Evolutionary conservation across 352 stramenopile genomes (phyloP).

Genomic region (Globisporangium uncinulatum): DNA sequence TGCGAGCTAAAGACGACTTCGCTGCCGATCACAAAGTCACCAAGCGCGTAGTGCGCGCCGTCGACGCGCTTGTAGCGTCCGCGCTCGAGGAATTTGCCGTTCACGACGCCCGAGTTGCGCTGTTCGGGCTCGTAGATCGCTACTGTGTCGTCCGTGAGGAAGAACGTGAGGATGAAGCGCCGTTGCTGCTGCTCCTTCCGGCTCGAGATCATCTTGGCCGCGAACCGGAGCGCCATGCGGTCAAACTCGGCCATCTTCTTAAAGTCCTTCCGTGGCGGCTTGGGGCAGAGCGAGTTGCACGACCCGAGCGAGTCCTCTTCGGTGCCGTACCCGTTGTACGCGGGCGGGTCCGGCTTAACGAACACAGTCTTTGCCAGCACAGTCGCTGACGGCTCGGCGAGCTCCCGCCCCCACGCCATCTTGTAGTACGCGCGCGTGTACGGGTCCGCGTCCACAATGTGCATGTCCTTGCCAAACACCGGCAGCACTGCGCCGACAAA

Average conservation of each 20-base stretch:
- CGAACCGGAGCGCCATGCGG: slow-evolving; percentile 72
- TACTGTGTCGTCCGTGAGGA: slow-evolving; percentile 74
- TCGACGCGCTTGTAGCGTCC: slow-evolving; percentile 60
- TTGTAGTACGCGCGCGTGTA: slow-evolving; percentile 76
- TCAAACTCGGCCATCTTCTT: slow-evolving; percentile 77
- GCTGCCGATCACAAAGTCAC: slow-evolving; percentile 51
- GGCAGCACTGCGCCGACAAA: slow-evolving; percentile 58
- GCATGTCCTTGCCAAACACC: slow-evolving; percentile 63
- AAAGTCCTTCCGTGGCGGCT: slow-evolving; percentile 74
- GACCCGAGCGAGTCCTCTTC: slow-evolving; percentile 75
- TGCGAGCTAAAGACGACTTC: slow-evolving; percentile 63
- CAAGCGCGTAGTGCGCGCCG: slow-evolving; percentile 47
- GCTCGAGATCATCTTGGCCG: slow-evolving; percentile 58
- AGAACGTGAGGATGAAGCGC: slow-evolving; percentile 80
- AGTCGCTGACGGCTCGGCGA: slow-evolving; percentile 37
- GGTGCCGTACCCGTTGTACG: slow-evolving; percentile 73
- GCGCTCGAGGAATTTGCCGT: slow-evolving; percentile 83
- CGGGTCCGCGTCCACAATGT: slow-evolving; percentile 68
- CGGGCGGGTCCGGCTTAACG: slow-evolving; percentile 44
- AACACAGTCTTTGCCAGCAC: slow-evolving; percentile 43
- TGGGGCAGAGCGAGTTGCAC: slow-evolving; percentile 53
- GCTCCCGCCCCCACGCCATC: slow-evolving; percentile 51
- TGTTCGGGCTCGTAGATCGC: slow-evolving; percentile 73
- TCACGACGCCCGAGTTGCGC: slow-evolving; percentile 76
- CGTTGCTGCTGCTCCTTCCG: slow-evolving; percentile 73